Evolutionary conservation across 139 green algal species (phyloP).

Genomic region (Medakamo hakoo): DNA sequence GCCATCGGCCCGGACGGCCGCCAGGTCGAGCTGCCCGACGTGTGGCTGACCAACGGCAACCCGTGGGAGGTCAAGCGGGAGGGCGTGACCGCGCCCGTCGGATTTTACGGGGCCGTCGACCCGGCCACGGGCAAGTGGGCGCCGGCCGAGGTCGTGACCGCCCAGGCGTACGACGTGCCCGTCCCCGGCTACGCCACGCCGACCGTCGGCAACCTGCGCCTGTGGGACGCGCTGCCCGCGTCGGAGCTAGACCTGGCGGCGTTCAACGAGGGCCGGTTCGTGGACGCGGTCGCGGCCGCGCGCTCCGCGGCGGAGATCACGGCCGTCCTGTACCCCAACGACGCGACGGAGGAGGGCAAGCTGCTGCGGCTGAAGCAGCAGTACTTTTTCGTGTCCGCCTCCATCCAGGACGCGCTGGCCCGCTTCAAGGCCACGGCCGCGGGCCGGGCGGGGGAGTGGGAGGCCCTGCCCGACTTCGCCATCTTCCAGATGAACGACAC

Average conservation of each 20-base stretch:
- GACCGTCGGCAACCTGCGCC: constrained; percentile 88
- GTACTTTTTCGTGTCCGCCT: constrained; percentile 95
- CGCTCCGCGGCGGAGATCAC: constrained; percentile 82
- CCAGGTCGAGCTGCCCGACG: constrained; percentile 84
- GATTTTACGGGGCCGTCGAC: constrained; percentile 53
- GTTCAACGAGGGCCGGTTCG: constrained; percentile 57
- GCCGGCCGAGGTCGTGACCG: constrained; percentile 51
- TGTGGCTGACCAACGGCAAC: constrained; percentile 91
- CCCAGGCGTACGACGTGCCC: constrained; percentile 84
- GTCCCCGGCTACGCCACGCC: constrained; percentile 86
- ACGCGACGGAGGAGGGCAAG: constrained; percentile 92
- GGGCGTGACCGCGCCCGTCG: constrained; percentile 15
- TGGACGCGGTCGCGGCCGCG: constrained; percentile 59
- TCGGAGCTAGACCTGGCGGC: constrained; percentile 82
- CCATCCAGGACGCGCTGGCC: constrained; percentile 65
- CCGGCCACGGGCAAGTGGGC: constrained; percentile 40
- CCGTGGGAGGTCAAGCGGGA: constrained; percentile 64
- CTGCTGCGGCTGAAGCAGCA: constrained; percentile 98
- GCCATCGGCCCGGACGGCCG: constrained; percentile 19
- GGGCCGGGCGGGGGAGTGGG: constrained; percentile 15
- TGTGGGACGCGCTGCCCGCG: constrained; percentile 83
- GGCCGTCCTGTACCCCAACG: constrained; percentile 96
- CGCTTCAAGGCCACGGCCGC: constrained; percentile 11
- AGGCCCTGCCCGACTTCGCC: constrained; percentile 66
- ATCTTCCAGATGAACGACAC: constrained; percentile 98